These are phyloP conservation scores for Suillus tomentosus DNA, from an alignment of 768 basidiomycete genomes.

Conservation along the genomic window DNA sequence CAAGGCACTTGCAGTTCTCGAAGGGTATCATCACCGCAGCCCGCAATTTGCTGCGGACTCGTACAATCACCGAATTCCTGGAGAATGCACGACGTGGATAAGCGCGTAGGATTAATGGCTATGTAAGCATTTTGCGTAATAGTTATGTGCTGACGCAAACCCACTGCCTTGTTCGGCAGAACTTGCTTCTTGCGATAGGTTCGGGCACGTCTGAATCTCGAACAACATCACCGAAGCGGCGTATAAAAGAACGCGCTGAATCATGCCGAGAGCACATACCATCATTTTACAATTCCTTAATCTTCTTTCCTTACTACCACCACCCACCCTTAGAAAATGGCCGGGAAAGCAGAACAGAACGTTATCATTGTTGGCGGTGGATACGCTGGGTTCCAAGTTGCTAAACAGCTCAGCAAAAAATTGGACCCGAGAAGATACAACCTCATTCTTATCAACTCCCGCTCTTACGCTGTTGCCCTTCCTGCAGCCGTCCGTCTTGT, in stretches of 20 bases:
- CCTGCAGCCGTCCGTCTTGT: conserved; percentile 55
- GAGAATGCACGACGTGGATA: neutral
- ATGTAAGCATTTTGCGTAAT: conserved; percentile 11
- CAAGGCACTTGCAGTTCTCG: neutral
- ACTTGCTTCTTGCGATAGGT: too few species aligned
- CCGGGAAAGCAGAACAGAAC: conserved; percentile 27
- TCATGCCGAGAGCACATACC: neutral
- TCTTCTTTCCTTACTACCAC: neutral
- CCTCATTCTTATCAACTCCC: conserved; percentile 55
- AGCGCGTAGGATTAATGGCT: neutral
- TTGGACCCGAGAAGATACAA: conserved; percentile 50
- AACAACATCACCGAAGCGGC: conserved; percentile 6
- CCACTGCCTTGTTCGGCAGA: neutral
- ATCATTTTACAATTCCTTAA: neutral
- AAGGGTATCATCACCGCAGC: neutral
- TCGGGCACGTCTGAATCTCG: neutral
- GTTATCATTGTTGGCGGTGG: conserved; percentile 62
- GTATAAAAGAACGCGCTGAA: neutral
- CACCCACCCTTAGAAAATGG: conserved; percentile 9
- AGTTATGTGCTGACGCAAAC: neutral
- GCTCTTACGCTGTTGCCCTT: conserved; percentile 52
- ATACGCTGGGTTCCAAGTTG: conserved; percentile 45
- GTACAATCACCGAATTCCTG: neutral
- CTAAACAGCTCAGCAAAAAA: conserved; percentile 49
- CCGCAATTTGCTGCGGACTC: neutral